Evolutionary conservation across 768 basidiomycete genomes (phyloP), one percentile per base, ranked within the genome.

Genomic region (Porphyrellus cyaneotinctus): DNA sequence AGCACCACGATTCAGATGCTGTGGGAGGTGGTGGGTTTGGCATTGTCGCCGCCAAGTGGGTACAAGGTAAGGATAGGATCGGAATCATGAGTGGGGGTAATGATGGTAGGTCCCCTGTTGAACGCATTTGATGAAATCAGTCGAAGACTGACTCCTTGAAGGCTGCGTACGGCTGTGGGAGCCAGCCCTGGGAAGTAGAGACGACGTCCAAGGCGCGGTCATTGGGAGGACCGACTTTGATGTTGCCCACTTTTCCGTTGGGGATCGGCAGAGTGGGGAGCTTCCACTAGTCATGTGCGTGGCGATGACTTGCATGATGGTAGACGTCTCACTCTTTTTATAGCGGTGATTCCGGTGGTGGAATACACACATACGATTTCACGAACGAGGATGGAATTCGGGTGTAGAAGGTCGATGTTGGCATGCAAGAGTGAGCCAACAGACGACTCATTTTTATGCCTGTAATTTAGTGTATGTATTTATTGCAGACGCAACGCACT

Each of bases 141-240:
- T 43, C 41, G 43, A 15, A 18, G 14, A 31, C 43, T 64, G 32
- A 56, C 26, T 26, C 37, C 39, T 13, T 31, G 37, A 60, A 87
- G 86, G 86, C n/a, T 85, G 84, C 60, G 77, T 89, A 11, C 75
- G 85, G 24, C 58, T 86, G 32, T 89, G 86, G 86, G 78, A 87
- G 60, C 77, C 82, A 7, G 66, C 71, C 23, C 62, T 69, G n/a
- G 72, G 79, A 2, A 58, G 57, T 2, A 61, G 66, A 8, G 68
- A 74, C 46, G 60, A 66, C 3, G 51, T 58, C 4, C 81, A 83
- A 63, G 83, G 81, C 15, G 65, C 43, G 3, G 63, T 80, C 10
- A 58, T 88, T 14, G 84, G 78, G 6, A 74, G 80, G 57, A 74
- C 76, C 6, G 71, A 76, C 56, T 79, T 77, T 13, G 84, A 88